Evolutionary conservation across 371 early-diverging fungal species (phyloP), one percentile per base, ranked within the genome.

Genomic region (Batrachochytrium dendrobatidis): DNA sequence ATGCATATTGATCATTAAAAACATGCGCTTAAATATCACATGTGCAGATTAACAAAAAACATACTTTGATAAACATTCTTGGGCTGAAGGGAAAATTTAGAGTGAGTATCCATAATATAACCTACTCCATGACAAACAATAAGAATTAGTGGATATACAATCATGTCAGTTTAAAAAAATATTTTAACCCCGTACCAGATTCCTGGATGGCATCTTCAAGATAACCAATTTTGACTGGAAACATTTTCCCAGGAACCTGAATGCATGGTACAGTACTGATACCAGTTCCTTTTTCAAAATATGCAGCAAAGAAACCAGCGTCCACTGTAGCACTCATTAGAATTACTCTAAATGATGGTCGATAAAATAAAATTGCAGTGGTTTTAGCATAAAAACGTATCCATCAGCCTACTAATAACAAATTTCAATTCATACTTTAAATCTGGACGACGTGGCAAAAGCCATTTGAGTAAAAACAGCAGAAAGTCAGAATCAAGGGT

Each of bases 191-290:
- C 48, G 6, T 17, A 46, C 67, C 82, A 62, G 66, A 70, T 15
- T 54, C 31, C 56, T 58, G 71, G 20, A 86, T 63, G 12, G 85
- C 82, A 54, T 93, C 91, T 56, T 93, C 92, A 57, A 92, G 55
- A 35, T 77, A 92, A 18, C 76, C 69, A 10, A 80, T 79, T 34
- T 58, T 44, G 15, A 95, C 93, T 8, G 90, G 91, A 82, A 85
- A 92, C 0, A 86, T 87, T 55, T 86, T 74, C 22, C 93, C 92
- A 10, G 90, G 87, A 8, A 94, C 86, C 29, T 80, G 68, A 0
- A 94, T 24, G 63, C 0, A 85, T 79, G 53, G 88, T 83, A 30
- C 86, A 62, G n/a, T 4, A 32, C 49, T 48, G 15, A 33, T 25
- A 3, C 56, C 51, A 1, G 50, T 52, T 43, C 65, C 64, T n/a